Base-by-base conservation (phyloP, 2,329 filamentous ascomycete genomes). In the Teratosphaeria destructans region DNA sequence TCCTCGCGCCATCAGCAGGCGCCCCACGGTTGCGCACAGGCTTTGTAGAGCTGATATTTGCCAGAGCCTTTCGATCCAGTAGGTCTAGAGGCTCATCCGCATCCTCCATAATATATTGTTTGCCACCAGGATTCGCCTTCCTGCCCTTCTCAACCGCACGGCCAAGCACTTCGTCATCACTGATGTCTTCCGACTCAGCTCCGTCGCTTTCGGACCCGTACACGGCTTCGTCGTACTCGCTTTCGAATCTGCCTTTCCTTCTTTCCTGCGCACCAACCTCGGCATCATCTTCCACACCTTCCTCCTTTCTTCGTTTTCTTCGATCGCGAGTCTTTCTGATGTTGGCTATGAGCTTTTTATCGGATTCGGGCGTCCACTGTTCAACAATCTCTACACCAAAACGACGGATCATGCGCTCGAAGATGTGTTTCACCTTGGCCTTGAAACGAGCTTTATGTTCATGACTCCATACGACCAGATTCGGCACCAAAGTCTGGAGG, bases 371-470 rank as follows among this genome's bases (percentile, higher is more conserved):
- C 60, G 89, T 92, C 72, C 89, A 81, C 64, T 84, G 83, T 75
- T 94, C 89, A 12, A 99, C 83, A 34, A 84, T 75, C 2, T 93
- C 87, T 54, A 88, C 88, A 55, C 94, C 92, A 70, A 96, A 97
- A 59, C 93, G 85, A 55, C 93, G 85, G 26, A 97, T 88, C 82
- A 96, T 90, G 57, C 94, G 85, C 77, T 99, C 94, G 16, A 99
- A 78, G 64, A 99, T 97, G 71, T 96, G 92, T 84, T 96, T 97
- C 66, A 99, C 92, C 79, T 97, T 99, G 56, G 89, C 87, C 70
- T 93, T 90, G 78, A 99, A 94, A 72, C 95, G 91, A 12, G 91
- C 91, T 78, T 97, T 97, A 79, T 99, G 95, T 75, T 99, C 94
- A 74, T 96, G 90, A 71, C 89, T 92, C 93, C 94, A 99, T 52